Evolutionary conservation across 805 yeast genomes (phyloP).

Genomic region (Nakazawaea laoshanensis): DNA sequence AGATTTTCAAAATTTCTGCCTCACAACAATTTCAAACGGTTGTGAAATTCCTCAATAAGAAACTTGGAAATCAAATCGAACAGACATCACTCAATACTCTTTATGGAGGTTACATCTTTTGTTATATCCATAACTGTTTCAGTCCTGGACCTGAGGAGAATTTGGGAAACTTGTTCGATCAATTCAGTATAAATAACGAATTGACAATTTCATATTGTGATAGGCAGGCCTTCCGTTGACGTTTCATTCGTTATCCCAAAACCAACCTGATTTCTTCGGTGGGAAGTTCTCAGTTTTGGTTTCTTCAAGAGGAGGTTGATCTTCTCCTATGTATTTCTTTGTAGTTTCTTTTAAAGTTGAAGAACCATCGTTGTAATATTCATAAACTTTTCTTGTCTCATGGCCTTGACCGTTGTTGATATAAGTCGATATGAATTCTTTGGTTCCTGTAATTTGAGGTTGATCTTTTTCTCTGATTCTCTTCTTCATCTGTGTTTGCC

Average conservation of each 20-base stretch:
- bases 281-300: conserved; percentile 3
- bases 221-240: conserved; percentile 36
- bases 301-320: conserved; percentile 24
- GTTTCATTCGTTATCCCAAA: conserved; percentile 16
- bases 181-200: conserved; percentile 28
- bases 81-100: conserved; percentile 7
- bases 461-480: conserved; percentile 24
- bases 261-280: conserved; percentile 19
- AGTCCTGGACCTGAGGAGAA: conserved; percentile 36
- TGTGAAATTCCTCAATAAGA: conserved; percentile 33
- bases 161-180: conserved; percentile 27
- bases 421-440: conserved; percentile 25
- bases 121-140: conserved; percentile 37
- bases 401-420: conserved; percentile 35
- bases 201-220: conserved; percentile 36
- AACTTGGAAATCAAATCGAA: conserved; percentile 18
- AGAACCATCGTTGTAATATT: conserved; percentile 35
- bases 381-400: conserved; percentile 26
- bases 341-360: conserved; percentile 27
- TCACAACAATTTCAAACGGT: conserved; percentile 39
- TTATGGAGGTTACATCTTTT: conserved; percentile 20
- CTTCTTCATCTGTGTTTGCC: conserved; percentile 52
- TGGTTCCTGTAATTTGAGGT: conserved; percentile 24
- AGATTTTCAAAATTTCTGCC: conserved; percentile 38
- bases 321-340: conserved; percentile 27